These are phyloP conservation scores for Thalassiosira livingstoniorum DNA, from an alignment of 352 stramenopile species.

Conservation along the genomic window DNA sequence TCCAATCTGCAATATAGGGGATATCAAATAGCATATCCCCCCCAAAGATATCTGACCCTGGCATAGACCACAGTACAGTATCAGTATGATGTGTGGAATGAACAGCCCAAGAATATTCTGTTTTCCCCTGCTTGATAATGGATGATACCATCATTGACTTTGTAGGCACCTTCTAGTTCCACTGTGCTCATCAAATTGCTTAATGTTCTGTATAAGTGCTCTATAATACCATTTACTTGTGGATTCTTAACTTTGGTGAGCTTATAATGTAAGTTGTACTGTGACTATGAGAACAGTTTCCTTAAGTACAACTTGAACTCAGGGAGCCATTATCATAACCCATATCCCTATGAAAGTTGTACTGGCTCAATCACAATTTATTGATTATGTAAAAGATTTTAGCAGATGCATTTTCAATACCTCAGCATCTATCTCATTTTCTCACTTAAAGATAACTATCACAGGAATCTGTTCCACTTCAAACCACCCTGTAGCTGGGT, in stretches of 20 bases:
- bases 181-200: constrained; percentile 36
- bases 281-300: too few species aligned
- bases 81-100: constrained; percentile 45
- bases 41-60: constrained; percentile 45
- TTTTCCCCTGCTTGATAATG: constrained; percentile 28
- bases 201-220: constrained; percentile 29
- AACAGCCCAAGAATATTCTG: constrained; percentile 35
- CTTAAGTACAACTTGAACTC: too few species aligned
- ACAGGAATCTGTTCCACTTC: too few species aligned
- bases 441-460: too few species aligned
- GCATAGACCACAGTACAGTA: constrained; percentile 43
- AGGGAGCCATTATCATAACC: too few species aligned
- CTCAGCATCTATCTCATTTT: too few species aligned
- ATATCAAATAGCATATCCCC: constrained; percentile 50
- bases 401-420: too few species aligned
- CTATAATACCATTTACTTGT: constrained; percentile 48
- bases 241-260: constrained; percentile 39
- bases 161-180: constrained; percentile 29
- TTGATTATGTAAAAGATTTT: too few species aligned
- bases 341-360: too few species aligned
- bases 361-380: too few species aligned
- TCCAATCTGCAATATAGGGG: constrained; percentile 36
- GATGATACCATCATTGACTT: constrained; percentile 1
- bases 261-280: constrained; percentile 8
- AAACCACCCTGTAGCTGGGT: too few species aligned